Evolutionary conservation across 2,329 filamentous ascomycete species (phyloP).

Genomic region (Diaporthe citrichinensis): DNA sequence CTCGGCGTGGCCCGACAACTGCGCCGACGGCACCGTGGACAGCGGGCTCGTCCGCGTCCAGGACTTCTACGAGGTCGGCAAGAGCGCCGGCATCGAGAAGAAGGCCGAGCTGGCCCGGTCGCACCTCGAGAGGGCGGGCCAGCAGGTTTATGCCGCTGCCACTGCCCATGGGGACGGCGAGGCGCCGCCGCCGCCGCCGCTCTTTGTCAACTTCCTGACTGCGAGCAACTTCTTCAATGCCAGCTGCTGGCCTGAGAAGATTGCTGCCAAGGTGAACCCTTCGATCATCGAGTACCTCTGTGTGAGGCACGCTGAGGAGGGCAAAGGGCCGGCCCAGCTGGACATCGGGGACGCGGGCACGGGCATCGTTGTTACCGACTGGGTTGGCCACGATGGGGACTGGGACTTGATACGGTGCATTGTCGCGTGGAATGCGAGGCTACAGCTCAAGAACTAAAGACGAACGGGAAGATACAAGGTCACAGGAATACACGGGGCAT

Average conservation of each 20-base stretch:
- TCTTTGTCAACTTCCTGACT: conserved; percentile 92
- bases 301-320: conserved; percentile 66
- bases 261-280: conserved; percentile 90
- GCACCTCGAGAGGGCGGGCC: conserved; percentile 81
- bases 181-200: conserved; percentile 62
- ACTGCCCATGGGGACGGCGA: conserved; percentile 38
- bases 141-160: conserved; percentile 61
- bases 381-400: conserved; percentile 88
- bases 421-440: conserved; percentile 88
- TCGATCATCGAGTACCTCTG: conserved; percentile 76
- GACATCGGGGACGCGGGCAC: conserved; percentile 80
- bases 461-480: not conserved
- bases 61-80: conserved; percentile 92
- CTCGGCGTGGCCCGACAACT: conserved; percentile 88
- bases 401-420: conserved; percentile 93
- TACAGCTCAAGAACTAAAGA: conserved; percentile 60
- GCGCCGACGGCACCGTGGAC: conserved; percentile 78
- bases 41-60: conserved; percentile 87
- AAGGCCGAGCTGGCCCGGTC: conserved; percentile 83
- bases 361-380: conserved; percentile 92
- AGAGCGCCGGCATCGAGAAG: conserved; percentile 80
- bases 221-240: conserved; percentile 96
- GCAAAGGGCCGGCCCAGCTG: conserved; percentile 63
- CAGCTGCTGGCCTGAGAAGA: conserved; percentile 92
- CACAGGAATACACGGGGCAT: not conserved